Evolutionary conservation across 257 asterid genomes (phyloP), one percentile per base, ranked within the genome.

Genomic region (Solanum commersonii): DNA sequence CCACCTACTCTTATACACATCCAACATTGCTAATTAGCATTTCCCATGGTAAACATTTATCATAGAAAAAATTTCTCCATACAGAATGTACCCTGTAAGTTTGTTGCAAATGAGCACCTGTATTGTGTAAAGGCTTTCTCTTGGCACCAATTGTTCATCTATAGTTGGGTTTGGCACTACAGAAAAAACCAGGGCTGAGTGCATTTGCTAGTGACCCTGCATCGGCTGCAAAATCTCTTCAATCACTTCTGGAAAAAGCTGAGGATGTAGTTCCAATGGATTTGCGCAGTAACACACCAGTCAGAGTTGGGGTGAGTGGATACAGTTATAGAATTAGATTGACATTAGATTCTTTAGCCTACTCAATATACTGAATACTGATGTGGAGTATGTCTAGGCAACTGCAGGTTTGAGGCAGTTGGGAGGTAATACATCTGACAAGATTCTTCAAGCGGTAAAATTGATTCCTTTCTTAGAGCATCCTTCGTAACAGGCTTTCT

Each of bases 391-490:
- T 86, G 37, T 68, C 59, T 94, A 95, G 98, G 98, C 98, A 78
- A 95, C 98, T 31, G 98, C 98, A 71, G 98, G 98, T 74, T 92
- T 95, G n/a, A 90, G 98, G 91, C 91, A 88, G 74, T 89, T 95
- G 86, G 89, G 87, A 44, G 95, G 93, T 85, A 89, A 89, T 91
- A 88, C 93, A 84, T 89, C 98, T 56, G 97, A 94, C 46, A 91
- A 90, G 88, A 94, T 95, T 74, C 87, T 95, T 88, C 92, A 94
- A 88, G 94, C 96, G 90, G 98, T 94, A 91, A 23, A 82, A 81
- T 87, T 38, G n/a, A 31, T 27, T 52, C n/a, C n/a, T 86, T 74
- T 34, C 84, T 31, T 86, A 33, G 67, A 29, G 29, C 85, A 29
- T 46, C 73, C 25, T 46, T 33, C 27, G 16, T 46, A 81, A 44